These are phyloP conservation scores for Sanchytrium tribonematis DNA, from an alignment of 371 early-diverging fungal species.

Conservation along the genomic window DNA sequence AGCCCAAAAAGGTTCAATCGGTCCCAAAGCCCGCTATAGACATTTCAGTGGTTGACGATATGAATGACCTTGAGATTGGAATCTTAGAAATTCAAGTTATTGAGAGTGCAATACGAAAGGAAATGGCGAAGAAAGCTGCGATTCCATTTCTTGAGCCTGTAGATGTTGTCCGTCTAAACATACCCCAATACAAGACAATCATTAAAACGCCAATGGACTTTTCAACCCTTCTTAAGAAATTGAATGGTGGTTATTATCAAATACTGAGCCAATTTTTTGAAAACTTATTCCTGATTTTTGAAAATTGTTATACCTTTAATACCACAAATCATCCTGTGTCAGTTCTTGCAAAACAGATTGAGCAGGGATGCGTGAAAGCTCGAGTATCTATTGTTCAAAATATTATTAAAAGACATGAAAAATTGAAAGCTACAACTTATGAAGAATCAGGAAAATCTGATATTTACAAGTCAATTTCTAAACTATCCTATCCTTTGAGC, in stretches of 20 bases:
- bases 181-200: constrained; percentile 10
- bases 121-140: neutral
- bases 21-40: neutral
- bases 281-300: constrained; percentile 22
- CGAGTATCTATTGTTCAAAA: too few species aligned
- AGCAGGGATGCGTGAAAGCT: too few species aligned
- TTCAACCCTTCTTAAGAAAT: constrained; percentile 7
- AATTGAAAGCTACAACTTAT: too few species aligned
- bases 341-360: neutral
- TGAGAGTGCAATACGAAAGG: constrained; percentile 6
- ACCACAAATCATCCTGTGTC: constrained; percentile 21
- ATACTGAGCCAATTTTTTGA: constrained; percentile 41
- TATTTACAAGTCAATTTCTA: too few species aligned
- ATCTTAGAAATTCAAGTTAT: constrained; percentile 11
- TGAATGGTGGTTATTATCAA: constrained; percentile 29
- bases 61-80: constrained; percentile 7
- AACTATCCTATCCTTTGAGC: too few species aligned
- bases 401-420: too few species aligned
- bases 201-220: constrained; percentile 12
- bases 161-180: constrained; percentile 29
- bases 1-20: neutral
- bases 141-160: constrained; percentile 28
- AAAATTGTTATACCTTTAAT: constrained; percentile 56
- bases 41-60: neutral
- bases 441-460: too few species aligned